phyloP scores from a whole-genome alignment of 202 grass and related monocot genomes.

The Saccharum hybrid region DNA sequence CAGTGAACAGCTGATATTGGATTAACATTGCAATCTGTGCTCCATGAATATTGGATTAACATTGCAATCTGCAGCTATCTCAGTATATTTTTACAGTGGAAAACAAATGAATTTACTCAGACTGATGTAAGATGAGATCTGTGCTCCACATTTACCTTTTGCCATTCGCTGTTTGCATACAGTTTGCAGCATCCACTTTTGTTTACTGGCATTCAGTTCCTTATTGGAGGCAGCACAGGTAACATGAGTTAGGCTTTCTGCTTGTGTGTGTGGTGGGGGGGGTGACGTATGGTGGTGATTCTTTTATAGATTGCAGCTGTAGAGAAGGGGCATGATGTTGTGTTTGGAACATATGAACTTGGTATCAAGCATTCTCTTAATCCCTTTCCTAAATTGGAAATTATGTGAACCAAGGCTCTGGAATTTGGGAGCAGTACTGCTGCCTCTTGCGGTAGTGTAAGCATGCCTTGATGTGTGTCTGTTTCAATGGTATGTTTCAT shows the following conservation, averaged over 20 bases:
- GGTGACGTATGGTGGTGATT: not conserved
- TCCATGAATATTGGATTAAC: constrained; percentile 16
- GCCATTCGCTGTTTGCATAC: constrained; percentile 9
- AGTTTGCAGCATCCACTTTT: constrained; percentile 1
- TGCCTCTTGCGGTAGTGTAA: constrained; percentile 7
- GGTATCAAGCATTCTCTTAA: not conserved
- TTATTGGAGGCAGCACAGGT: constrained; percentile 14
- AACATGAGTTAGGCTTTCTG: not conserved
- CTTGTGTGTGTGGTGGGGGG: not conserved
- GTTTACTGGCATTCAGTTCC: constrained; percentile 14
- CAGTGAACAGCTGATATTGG: constrained; percentile 31
- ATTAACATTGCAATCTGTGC: not conserved
- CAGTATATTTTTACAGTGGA: constrained; percentile 13
- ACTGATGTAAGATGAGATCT: not conserved
- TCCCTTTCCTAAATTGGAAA: not conserved
- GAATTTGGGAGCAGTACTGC: not conserved
- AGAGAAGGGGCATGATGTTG: not conserved
- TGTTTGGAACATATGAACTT: constrained; percentile 20
- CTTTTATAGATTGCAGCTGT: not conserved
- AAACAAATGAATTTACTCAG: constrained; percentile 10
- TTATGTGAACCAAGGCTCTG: constrained; percentile 27
- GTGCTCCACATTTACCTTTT: constrained; percentile 19
- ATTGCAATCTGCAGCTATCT: constrained; percentile 9
- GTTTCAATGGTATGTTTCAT: constrained; percentile 7
- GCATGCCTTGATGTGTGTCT: not conserved